Evolutionary conservation across 257 asterid genomes (phyloP).

Genomic region (Nemophila menziesii): DNA sequence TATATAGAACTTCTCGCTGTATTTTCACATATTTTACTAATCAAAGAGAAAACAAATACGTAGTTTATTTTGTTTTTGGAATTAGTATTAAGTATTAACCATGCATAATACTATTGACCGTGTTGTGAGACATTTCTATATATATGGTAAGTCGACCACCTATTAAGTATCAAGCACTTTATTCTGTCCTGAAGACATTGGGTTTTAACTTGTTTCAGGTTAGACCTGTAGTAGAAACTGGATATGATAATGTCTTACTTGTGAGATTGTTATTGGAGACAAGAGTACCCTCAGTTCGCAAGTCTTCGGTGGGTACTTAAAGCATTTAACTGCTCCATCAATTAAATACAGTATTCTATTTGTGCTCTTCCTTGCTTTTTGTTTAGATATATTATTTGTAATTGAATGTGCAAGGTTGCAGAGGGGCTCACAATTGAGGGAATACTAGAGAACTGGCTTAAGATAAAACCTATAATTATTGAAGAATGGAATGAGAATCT

Average conservation of each 20-base stretch:
- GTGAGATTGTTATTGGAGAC: constrained; percentile 82
- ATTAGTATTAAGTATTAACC: not conserved
- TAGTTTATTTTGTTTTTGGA: too few relatives aligned
- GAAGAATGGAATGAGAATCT: constrained; percentile 70
- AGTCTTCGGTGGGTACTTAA: constrained; percentile 68
- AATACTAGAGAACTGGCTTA: constrained; percentile 68
- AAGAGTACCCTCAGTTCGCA: constrained; percentile 55
- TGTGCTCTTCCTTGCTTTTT: constrained; percentile 11
- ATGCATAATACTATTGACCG: not conserved
- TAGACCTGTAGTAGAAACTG: constrained; percentile 96
- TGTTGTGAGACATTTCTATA: not conserved
- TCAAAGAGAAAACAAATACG: too few relatives aligned
- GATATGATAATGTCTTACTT: constrained; percentile 77
- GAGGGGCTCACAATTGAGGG: constrained; percentile 61
- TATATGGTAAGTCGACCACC: not conserved
- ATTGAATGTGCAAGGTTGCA: constrained; percentile 48
- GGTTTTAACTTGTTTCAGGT: constrained; percentile 35
- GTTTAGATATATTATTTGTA: constrained; percentile 13
- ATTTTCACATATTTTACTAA: not conserved
- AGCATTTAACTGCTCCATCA: not conserved
- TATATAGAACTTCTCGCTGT: not conserved
- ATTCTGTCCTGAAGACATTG: not conserved
- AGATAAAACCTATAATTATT: constrained; percentile 68
- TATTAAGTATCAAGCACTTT: too few relatives aligned
- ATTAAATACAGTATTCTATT: constrained; percentile 4